Conservation (phyloP, 306 rosid species). For the Citrullus mucosospermus region DNA sequence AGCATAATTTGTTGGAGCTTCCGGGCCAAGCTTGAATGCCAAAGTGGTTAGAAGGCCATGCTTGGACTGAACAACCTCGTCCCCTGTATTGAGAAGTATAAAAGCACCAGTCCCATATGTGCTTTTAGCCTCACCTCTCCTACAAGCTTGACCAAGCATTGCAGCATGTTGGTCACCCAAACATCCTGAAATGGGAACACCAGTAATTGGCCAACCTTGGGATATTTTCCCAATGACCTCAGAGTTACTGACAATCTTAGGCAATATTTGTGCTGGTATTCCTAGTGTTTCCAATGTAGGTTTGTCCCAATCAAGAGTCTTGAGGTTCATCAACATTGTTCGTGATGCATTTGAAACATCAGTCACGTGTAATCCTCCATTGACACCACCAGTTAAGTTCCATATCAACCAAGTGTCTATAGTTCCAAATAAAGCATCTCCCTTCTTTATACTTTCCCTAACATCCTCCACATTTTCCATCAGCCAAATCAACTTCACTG, state of each 20-base stretch:
- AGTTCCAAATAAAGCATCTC: slow-evolving; percentile 82
- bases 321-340: slow-evolving; percentile 85
- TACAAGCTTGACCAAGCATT: slow-evolving; percentile 73
- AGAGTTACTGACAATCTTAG: slow-evolving; percentile 67
- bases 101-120: slow-evolving; percentile 95
- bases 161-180: slow-evolving; percentile 97
- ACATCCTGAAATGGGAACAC: slow-evolving; percentile 69
- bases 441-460: slow-evolving; percentile 39
- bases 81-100: slow-evolving; percentile 76
- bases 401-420: slow-evolving; percentile 85
- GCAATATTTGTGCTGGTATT: slow-evolving; percentile 51
- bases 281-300: slow-evolving; percentile 37
- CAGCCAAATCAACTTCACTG: slow-evolving; percentile 70
- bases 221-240: slow-evolving; percentile 59
- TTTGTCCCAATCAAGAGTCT: slow-evolving; percentile 63
- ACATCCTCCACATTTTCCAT: slow-evolving; percentile 61
- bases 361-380: slow-evolving; percentile 68
- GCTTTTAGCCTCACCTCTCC: slow-evolving; percentile 77
- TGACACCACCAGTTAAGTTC: slow-evolving; percentile 69
- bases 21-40: slow-evolving; percentile 72
- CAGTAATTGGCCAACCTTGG: slow-evolving; percentile 66
- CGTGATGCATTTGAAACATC: slow-evolving; percentile 85
- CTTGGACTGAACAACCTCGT: slow-evolving; percentile 32
- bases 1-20: slow-evolving; percentile 59
- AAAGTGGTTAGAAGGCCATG: slow-evolving; percentile 76